Evolutionary conservation across 2,329 filamentous ascomycete species (phyloP).

Genomic region (Colletotrichum echinochloae): DNA sequence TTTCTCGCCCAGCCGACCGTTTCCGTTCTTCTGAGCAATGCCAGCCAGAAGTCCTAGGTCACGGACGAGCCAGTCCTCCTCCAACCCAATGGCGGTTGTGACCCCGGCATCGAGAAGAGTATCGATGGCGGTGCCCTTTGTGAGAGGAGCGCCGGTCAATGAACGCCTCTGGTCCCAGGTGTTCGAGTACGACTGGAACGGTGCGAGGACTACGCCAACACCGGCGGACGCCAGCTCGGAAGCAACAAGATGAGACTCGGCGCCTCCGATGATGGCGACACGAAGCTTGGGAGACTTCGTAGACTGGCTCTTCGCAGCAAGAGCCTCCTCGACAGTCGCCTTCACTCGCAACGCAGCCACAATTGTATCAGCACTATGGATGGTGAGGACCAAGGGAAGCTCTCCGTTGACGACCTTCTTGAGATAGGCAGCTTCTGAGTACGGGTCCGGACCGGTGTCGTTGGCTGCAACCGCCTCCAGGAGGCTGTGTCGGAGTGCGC

Average conservation of each 20-base stretch:
- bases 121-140: constrained; percentile 73
- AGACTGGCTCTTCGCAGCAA: constrained; percentile 41
- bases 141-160: constrained; percentile 73
- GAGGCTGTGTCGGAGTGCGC: constrained; percentile 64
- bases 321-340: constrained; percentile 61
- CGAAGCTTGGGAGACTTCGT: constrained; percentile 52
- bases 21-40: constrained; percentile 68
- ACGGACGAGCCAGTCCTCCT: constrained; percentile 72
- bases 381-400: constrained; percentile 67
- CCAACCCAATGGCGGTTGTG: constrained; percentile 66
- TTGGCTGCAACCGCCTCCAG: constrained; percentile 60
- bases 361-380: constrained; percentile 73
- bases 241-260: constrained; percentile 72
- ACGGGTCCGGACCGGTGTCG: constrained; percentile 53
- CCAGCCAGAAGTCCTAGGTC: constrained; percentile 71
- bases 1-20: constrained; percentile 64
- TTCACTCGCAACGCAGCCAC: constrained; percentile 71
- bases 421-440: constrained; percentile 63
- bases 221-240: constrained; percentile 66
- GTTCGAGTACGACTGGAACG: constrained; percentile 65
- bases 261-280: constrained; percentile 71
- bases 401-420: constrained; percentile 66
- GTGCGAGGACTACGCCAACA: constrained; percentile 71
- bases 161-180: constrained; percentile 73
- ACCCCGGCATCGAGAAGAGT: constrained; percentile 70